phyloP scores from a whole-genome alignment of 257 asterid species.

The Vinca minor region DNA sequence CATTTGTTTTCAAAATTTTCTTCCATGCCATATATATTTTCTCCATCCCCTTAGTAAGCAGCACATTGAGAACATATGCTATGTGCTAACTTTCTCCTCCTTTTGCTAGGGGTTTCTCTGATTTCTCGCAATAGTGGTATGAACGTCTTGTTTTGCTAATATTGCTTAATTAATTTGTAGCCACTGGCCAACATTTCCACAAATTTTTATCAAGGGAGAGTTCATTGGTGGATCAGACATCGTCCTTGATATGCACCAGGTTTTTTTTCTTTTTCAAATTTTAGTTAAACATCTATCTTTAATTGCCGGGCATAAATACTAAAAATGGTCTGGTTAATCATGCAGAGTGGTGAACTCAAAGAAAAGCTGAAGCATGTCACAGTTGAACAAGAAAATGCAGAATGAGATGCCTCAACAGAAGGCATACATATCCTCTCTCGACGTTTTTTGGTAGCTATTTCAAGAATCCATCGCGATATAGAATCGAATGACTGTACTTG shows the following conservation, averaged over 20 bases:
- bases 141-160: not conserved
- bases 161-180: constrained; percentile 28
- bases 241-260: constrained; percentile 94
- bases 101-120: not conserved
- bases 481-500: too few species aligned
- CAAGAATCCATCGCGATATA: not conserved
- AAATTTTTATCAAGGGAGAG: constrained; percentile 85
- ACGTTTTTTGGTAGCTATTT: not conserved
- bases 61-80: too few species aligned
- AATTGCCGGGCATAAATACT: constrained; percentile 5
- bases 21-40: too few species aligned
- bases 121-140: not conserved
- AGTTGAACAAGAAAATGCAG: constrained; percentile 31
- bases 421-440: not conserved
- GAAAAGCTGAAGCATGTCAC: constrained; percentile 43
- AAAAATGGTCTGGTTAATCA: constrained; percentile 9
- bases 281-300: not conserved
- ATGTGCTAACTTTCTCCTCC: too few species aligned
- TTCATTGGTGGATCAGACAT: constrained; percentile 97
- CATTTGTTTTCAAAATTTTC: too few species aligned
- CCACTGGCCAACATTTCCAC: constrained; percentile 99
- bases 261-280: constrained; percentile 6
- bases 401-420: constrained; percentile 12
- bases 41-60: too few species aligned
- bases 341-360: constrained; percentile 75